Percentiles rank a stretch among this genome's conserved stretches.
These are phyloP conservation scores for Heterobasidion parviporum DNA, from an alignment of 1,284 basidiomycete species.

Conservation along the genomic window DNA sequence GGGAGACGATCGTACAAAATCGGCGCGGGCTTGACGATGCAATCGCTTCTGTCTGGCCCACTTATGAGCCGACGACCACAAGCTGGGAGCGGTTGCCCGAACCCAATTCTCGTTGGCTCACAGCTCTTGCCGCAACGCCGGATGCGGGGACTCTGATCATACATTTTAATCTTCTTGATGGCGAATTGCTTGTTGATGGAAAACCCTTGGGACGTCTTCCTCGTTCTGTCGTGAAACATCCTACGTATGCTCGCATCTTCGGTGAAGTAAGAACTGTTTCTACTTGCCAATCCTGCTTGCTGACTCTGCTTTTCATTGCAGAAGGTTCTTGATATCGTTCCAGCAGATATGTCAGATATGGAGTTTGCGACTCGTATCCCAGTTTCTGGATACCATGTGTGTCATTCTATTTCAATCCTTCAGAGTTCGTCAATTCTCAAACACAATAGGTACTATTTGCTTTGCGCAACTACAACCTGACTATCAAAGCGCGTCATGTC, in stretches of 20 bases:
- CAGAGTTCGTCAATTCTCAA: background rate
- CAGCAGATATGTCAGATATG: slow-evolving; percentile 7
- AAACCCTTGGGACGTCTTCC: slow-evolving; percentile 31
- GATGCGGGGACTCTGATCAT: slow-evolving; percentile 18
- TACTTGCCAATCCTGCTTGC: slow-evolving; percentile 4
- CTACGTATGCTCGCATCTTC: slow-evolving; percentile 25
- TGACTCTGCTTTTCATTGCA: background rate
- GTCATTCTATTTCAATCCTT: background rate
- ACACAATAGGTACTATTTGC: background rate
- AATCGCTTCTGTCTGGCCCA: slow-evolving; percentile 26
- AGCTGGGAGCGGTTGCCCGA: slow-evolving; percentile 21
- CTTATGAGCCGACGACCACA: slow-evolving; percentile 18
- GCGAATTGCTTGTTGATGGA: slow-evolving; percentile 33
- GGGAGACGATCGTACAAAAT: slow-evolving; percentile 5
- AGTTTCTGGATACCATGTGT: slow-evolving; percentile 6
- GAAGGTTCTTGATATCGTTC: slow-evolving; percentile 10
- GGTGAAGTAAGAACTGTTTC: slow-evolving; percentile 18
- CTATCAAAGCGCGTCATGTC: background rate
- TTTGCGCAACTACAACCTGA: background rate
- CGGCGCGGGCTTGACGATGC: slow-evolving; percentile 25
- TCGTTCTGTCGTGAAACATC: slow-evolving; percentile 20
- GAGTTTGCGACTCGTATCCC: slow-evolving; percentile 7
- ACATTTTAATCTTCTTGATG: slow-evolving; percentile 31
- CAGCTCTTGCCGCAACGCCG: slow-evolving; percentile 2
- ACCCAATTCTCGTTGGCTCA: slow-evolving; percentile 30